Evolutionary conservation across 2,329 filamentous ascomycete species (phyloP).

Genomic region (Aspergillus unguis): DNA sequence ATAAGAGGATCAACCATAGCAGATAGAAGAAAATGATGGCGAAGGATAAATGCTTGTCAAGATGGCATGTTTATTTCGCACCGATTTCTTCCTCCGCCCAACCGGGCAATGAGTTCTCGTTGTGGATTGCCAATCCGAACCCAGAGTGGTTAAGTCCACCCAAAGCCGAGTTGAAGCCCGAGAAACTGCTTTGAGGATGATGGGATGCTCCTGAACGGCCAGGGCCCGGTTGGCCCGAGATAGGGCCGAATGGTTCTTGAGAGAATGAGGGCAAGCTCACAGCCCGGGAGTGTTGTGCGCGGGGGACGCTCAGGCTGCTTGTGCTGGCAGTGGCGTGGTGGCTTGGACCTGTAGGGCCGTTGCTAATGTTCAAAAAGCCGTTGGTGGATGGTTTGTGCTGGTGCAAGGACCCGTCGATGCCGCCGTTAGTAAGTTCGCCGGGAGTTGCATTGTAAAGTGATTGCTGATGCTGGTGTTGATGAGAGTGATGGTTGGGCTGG

Average conservation of each 20-base stretch:
- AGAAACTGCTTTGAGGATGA: constrained; percentile 52
- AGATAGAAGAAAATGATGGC: constrained; percentile 23
- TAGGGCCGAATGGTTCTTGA: constrained; percentile 54
- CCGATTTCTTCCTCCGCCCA: constrained; percentile 64
- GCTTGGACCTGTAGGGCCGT: constrained; percentile 65
- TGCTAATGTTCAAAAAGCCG: constrained; percentile 54
- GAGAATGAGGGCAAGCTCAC: constrained; percentile 79
- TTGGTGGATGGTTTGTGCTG: constrained; percentile 64
- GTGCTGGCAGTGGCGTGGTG: constrained; percentile 68
- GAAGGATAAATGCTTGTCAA: constrained; percentile 18
- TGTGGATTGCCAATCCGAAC: constrained; percentile 59
- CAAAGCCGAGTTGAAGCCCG: constrained; percentile 57
- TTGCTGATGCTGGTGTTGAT: constrained; percentile 51
- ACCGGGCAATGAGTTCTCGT: constrained; percentile 56
- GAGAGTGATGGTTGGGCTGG: constrained; percentile 48
- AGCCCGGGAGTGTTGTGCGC: constrained; percentile 69
- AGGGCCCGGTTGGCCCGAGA: constrained; percentile 34
- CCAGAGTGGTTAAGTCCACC: constrained; percentile 56
- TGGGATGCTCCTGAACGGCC: constrained; percentile 37
- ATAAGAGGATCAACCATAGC: constrained; percentile 20
- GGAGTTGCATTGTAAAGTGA: constrained; percentile 74
- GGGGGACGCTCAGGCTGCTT: constrained; percentile 49
- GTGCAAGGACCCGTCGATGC: constrained; percentile 45
- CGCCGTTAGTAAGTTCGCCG: constrained; percentile 56
- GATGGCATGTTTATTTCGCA: constrained; percentile 45